These are phyloP conservation scores for Coniochaeta sp. DNA, from an alignment of 2,329 filamentous ascomycete genomes.

Conservation along the genomic window DNA sequence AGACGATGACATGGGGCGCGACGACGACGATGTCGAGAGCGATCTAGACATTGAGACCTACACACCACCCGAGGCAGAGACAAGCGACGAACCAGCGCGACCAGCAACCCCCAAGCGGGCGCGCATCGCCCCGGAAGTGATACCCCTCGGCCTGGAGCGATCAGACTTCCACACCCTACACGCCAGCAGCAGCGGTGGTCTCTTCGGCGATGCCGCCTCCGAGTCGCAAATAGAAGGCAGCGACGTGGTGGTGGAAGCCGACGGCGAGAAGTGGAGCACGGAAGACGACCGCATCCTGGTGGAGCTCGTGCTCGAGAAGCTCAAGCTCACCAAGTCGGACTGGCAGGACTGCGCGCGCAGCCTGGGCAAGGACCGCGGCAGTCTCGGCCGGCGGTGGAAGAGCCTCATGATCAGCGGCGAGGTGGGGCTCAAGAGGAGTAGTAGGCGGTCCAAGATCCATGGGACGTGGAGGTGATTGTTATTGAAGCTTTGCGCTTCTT, in stretches of 20 bases:
- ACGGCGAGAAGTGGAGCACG: conserved; percentile 48
- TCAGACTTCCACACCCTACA: conserved; percentile 50
- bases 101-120: conserved; percentile 53
- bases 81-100: conserved; percentile 18
- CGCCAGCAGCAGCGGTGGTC: conserved; percentile 17
- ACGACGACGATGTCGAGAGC: conserved; percentile 23
- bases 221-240: conserved; percentile 17
- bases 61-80: conserved; percentile 13
- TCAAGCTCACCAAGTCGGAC: conserved; percentile 56
- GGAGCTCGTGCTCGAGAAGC: conserved; percentile 63
- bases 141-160: conserved; percentile 53
- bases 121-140: conserved; percentile 52
- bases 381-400: conserved; percentile 55
- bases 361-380: conserved; percentile 52
- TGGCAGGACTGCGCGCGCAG: conserved; percentile 62
- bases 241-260: conserved; percentile 35
- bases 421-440: conserved; percentile 47
- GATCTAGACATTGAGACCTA: conserved; percentile 9
- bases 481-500: conserved; percentile 6
- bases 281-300: conserved; percentile 60
- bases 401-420: conserved; percentile 53
- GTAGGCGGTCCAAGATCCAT: conserved; percentile 40
- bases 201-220: conserved; percentile 15
- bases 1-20: conserved; percentile 39
- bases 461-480: conserved; percentile 45